phyloP scores from a whole-genome alignment of 768 basidiomycete genomes.

The Mycena rosella region DNA sequence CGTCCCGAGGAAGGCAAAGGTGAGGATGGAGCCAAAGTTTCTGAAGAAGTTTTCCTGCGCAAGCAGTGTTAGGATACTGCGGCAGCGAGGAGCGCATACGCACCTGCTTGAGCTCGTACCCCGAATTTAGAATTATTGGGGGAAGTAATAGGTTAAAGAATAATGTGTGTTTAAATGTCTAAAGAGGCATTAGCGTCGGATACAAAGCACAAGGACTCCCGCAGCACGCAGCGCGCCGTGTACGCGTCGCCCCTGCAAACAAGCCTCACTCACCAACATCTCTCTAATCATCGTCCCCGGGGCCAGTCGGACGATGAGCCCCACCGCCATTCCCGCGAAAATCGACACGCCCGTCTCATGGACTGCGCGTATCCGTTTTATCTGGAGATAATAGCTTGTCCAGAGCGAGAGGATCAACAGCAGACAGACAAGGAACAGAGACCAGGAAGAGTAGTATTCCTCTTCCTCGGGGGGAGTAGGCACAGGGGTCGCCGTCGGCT shows the following conservation, averaged over 20 bases:
- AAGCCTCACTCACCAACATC: conserved; percentile 85
- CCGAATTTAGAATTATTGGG: conserved; percentile 97
- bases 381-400: conserved; percentile 98
- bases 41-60: conserved; percentile 96
- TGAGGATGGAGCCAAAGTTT: conserved; percentile 96
- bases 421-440: conserved; percentile 91
- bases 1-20: conserved; percentile 94
- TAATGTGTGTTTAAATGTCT: conserved; percentile 97
- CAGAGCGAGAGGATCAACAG: conserved; percentile 94
- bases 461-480: conserved; percentile 74
- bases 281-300: conserved; percentile 96
- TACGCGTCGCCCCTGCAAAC: background rate
- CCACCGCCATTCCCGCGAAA: conserved; percentile 96
- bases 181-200: conserved; percentile 29
- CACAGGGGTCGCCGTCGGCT: conserved; percentile 44
- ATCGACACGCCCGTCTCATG: conserved; percentile 98
- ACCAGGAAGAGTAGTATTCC: conserved; percentile 94
- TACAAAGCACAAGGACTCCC: background rate
- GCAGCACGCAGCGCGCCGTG: background rate
- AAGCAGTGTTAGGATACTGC: conserved; percentile 20
- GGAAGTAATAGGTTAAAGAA: conserved; percentile 99
- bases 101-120: conserved; percentile 97
- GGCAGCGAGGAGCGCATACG: conserved; percentile 36
- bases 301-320: conserved; percentile 88
- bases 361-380: conserved; percentile 93